A percentile compares a stretch with the other conserved stretches of the same genome.
These are phyloP conservation scores for Chenopodium suecicum DNA, from an alignment of 148 eudicot genomes.

Conservation along the genomic window DNA sequence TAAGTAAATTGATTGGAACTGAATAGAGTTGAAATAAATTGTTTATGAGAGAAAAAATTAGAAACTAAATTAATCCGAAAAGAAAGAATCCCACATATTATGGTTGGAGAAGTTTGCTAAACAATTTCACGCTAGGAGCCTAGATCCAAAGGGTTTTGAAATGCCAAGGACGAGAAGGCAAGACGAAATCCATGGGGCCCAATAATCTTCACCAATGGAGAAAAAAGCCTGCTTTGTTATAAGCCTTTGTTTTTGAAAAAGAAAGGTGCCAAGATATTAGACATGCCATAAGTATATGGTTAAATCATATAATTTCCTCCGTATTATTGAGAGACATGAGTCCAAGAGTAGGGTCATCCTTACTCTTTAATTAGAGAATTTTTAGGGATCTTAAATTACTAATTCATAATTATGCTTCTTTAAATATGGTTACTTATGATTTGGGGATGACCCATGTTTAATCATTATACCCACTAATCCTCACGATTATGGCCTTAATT, in stretches of 20 bases:
- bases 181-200: not conserved
- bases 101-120: not conserved
- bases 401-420: constrained; percentile 13
- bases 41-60: too few species aligned
- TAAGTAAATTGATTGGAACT: too few species aligned
- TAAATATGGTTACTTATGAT: not conserved
- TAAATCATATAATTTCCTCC: not conserved
- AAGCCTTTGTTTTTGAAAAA: constrained; percentile 13
- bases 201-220: not conserved
- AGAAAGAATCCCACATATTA: not conserved
- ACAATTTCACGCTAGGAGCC: not conserved
- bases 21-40: too few species aligned
- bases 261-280: constrained; percentile 11
- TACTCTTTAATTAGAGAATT: constrained; percentile 1
- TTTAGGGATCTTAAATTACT: constrained; percentile 26
- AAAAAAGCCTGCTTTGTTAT: not conserved
- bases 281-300: too few species aligned
- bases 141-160: not conserved
- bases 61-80: too few species aligned
- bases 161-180: not conserved
- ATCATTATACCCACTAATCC: constrained; percentile 31
- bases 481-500: not conserved
- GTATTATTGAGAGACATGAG: constrained; percentile 7
- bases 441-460: constrained; percentile 6
- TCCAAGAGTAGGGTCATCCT: constrained; percentile 3